These are phyloP conservation scores for Sporothrix phasma DNA, from an alignment of 2,329 filamentous ascomycete genomes.

Conservation along the genomic window DNA sequence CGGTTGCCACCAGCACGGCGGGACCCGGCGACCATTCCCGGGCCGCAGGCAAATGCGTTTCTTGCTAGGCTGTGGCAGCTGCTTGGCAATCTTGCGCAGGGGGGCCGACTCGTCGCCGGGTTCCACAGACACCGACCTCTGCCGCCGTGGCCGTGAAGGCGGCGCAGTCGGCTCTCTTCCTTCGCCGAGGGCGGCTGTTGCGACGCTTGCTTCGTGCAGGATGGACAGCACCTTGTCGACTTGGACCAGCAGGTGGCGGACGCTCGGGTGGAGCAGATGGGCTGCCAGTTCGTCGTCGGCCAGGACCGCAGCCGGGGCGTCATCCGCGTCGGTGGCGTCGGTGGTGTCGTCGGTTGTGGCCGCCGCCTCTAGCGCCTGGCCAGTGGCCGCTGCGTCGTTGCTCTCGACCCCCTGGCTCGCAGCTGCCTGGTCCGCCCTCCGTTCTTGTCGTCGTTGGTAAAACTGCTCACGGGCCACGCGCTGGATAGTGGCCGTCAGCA, in stretches of 20 bases:
- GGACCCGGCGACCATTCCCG: background rate
- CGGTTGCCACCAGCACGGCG: conserved; percentile 12
- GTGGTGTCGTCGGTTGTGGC: background rate
- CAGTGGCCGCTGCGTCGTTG: background rate
- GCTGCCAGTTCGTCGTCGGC: conserved; percentile 62
- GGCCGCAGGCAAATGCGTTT: background rate
- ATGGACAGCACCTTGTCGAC: conserved; percentile 60
- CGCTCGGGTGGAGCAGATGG: conserved; percentile 54
- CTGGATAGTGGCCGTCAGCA: conserved; percentile 56
- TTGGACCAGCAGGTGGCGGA: conserved; percentile 58
- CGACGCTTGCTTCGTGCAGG: conserved; percentile 57
- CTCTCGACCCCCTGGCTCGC: background rate
- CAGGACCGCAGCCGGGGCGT: conserved; percentile 39
- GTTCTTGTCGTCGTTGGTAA: background rate
- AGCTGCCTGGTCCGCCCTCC: background rate
- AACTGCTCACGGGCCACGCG: conserved; percentile 60
- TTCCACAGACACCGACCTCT: background rate
- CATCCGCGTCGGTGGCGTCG: too few species aligned
- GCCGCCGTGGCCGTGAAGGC: background rate
- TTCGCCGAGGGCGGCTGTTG: conserved; percentile 20
- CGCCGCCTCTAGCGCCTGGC: too few species aligned
- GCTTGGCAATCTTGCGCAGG: background rate
- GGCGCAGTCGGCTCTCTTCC: background rate
- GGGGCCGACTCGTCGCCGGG: background rate
- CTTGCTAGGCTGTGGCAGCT: conserved; percentile 4